phyloP scores from a whole-genome alignment of 2,329 filamentous ascomycete species.

The Drechslerella coelobrocha region DNA sequence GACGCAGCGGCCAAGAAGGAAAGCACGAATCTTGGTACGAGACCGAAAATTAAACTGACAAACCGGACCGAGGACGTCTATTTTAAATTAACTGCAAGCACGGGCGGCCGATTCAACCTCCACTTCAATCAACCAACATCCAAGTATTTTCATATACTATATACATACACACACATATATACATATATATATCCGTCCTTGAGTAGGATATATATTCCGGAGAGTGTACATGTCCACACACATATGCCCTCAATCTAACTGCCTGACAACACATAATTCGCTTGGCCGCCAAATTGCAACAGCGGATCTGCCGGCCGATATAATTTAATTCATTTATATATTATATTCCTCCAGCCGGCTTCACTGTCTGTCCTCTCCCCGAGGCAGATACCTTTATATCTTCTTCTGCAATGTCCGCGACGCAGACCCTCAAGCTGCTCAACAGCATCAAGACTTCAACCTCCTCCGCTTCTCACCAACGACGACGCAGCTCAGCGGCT shows the following conservation, averaged over 20 bases:
- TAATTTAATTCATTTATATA: constrained; percentile 17
- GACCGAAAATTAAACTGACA: no score
- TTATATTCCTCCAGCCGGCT: constrained; percentile 9
- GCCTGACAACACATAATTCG: constrained; percentile 50
- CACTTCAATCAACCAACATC: not conserved
- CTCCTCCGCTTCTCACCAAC: constrained; percentile 39
- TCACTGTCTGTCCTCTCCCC: constrained; percentile 1
- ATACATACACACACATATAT: not conserved
- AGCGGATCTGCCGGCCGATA: constrained; percentile 3
- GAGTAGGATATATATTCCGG: no score
- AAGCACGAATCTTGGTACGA: not conserved
- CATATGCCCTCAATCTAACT: constrained; percentile 9
- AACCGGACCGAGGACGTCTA: no score
- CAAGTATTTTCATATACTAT: not conserved
- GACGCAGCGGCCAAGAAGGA: not conserved
- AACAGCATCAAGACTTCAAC: constrained; percentile 42
- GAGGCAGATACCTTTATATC: not conserved
- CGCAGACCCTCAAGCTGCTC: constrained; percentile 48
- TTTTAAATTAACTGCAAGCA: no score
- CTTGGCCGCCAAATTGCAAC: constrained; percentile 40
- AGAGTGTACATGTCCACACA: no score
- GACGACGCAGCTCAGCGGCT: constrained; percentile 36
- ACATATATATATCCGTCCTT: not conserved
- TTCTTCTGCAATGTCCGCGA: constrained; percentile 27
- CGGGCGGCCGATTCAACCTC: no score